Base-by-base conservation (phyloP, 2,329 filamentous ascomycete species). In the Aspergillus novoparasiticus region DNA sequence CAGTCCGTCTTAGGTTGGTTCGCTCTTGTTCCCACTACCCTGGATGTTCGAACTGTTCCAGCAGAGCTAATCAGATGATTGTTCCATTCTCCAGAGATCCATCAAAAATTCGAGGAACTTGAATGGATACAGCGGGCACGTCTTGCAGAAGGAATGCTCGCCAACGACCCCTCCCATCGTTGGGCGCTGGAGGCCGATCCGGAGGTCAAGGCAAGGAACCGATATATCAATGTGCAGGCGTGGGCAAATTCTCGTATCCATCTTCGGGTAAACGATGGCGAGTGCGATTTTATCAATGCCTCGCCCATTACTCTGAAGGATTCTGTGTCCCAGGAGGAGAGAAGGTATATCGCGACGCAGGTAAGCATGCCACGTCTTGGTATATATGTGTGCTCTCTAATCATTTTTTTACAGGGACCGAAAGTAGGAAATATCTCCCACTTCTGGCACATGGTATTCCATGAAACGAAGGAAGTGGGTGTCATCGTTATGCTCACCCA, bases 401-500 rank as follows among this genome's bases (percentile, higher is more conserved):
- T 46, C n/a, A 16, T 30, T 32, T 11, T 1, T 6, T 19, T 32
- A 14, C 32, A 89, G 81, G 95, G 95, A 0, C 95, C 95, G 6
- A 97, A 94, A 72, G 78, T 84, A 64, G 86, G 87, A 30, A 92
- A 91, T 19, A 84, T 90, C 60, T 87, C 89, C 68, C 93, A 96
- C 73, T 91, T 96, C 68, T 99, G 94, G 92, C 92, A 95, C 73
- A 99, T 99, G 95, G 84, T 97, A 41, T 91, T 92, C 75, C 89
- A 96, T 72, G 92, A 96, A 77, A 87, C 84, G n/a, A 78, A 79
- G 30, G 88, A 89, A 53, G 87, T 90, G 2, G 93, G 88, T 1
- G 92, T 98, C 61, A 90, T 98, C 59, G 89, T 98, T 62, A 97
- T 98, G 92, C 86, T 99, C 66, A 99, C 94, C 2, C 92, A 93